Percentiles rank a stretch among this genome's conserved stretches.
Evolutionary conservation across 768 basidiomycete species (phyloP).

Genomic region (Lepiota brunneoincarnata): DNA sequence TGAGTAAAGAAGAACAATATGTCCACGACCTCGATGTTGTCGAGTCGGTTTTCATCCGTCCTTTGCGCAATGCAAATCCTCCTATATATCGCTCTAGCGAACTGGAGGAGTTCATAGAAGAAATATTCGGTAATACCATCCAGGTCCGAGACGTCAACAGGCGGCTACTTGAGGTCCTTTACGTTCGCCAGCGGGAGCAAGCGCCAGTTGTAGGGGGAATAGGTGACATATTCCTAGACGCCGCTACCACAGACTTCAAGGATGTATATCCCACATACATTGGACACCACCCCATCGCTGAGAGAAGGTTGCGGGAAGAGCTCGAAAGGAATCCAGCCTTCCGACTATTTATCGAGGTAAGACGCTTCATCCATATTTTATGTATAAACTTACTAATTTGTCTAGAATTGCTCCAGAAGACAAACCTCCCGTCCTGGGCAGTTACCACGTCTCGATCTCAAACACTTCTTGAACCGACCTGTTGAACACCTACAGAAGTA

Average conservation of each 20-base stretch:
- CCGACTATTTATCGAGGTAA: conserved; percentile 80
- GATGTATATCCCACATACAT: conserved; percentile 82
- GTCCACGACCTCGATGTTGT: conserved; percentile 83
- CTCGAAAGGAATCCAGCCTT: conserved; percentile 80
- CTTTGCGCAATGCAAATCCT: conserved; percentile 43
- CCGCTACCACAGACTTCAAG: conserved; percentile 79
- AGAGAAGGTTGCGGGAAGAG: conserved; percentile 85
- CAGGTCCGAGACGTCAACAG: conserved; percentile 81
- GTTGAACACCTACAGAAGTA: conserved; percentile 83
- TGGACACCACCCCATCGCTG: conserved; percentile 83
- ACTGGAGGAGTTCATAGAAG: conserved; percentile 80
- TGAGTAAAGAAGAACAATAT: conserved; percentile 89
- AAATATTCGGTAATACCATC: conserved; percentile 85
- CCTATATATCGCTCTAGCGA: conserved; percentile 48
- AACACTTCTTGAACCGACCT: conserved; percentile 77
- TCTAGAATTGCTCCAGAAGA: conserved; percentile 44
- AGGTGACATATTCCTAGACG: conserved; percentile 85
- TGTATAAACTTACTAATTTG: background rate
- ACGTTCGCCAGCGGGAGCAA: conserved; percentile 84
- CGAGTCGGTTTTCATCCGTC: conserved; percentile 61
- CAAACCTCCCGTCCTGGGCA: conserved; percentile 37
- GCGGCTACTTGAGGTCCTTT: conserved; percentile 78
- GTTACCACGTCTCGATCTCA: conserved; percentile 56
- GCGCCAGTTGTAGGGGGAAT: conserved; percentile 78
- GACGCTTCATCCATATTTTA: background rate